Percentiles rank a stretch among this genome's conserved stretches.
Evolutionary conservation across 2,329 filamentous ascomycete species (phyloP).

Genomic region (Epichloe scottii): DNA sequence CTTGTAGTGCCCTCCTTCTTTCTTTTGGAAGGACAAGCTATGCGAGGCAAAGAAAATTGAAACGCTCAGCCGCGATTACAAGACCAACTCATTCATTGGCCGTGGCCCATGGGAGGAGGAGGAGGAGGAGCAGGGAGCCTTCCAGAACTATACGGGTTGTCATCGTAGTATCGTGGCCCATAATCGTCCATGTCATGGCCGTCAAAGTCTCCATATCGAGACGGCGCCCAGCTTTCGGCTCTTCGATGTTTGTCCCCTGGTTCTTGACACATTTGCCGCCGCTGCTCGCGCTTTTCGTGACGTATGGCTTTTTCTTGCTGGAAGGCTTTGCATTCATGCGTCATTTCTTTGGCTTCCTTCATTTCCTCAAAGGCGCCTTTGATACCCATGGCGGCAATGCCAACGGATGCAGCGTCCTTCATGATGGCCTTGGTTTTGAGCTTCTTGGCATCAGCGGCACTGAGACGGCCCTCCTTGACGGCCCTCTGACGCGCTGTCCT

Average conservation of each 20-base stretch:
- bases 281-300: conserved; percentile 34
- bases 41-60: too few relatives aligned
- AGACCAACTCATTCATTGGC: conserved; percentile 2
- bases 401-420: conserved; percentile 46
- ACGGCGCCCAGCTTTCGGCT: conserved; percentile 32
- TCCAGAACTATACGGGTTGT: conserved; percentile 31
- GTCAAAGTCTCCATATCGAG: conserved; percentile 24
- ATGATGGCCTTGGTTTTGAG: conserved; percentile 44
- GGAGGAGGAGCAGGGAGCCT: conserved; percentile 24
- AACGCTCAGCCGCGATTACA: too few relatives aligned
- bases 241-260: conserved; percentile 26
- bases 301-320: conserved; percentile 35
- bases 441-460: conserved; percentile 38
- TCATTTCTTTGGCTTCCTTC: conserved; percentile 40
- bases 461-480: conserved; percentile 40
- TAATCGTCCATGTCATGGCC: conserved; percentile 29
- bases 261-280: conserved; percentile 11
- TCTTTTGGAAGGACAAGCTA: too few relatives aligned
- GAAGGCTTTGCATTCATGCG: conserved; percentile 36
- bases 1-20: neutral
- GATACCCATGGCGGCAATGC: conserved; percentile 44
- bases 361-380: conserved; percentile 43
- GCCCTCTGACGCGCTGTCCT: conserved; percentile 39
- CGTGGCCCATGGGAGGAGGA: conserved; percentile 16
- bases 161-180: conserved; percentile 33